Base-by-base conservation (phyloP, 2,329 filamentous ascomycete species). In the Cordyceps tenuipes region DNA sequence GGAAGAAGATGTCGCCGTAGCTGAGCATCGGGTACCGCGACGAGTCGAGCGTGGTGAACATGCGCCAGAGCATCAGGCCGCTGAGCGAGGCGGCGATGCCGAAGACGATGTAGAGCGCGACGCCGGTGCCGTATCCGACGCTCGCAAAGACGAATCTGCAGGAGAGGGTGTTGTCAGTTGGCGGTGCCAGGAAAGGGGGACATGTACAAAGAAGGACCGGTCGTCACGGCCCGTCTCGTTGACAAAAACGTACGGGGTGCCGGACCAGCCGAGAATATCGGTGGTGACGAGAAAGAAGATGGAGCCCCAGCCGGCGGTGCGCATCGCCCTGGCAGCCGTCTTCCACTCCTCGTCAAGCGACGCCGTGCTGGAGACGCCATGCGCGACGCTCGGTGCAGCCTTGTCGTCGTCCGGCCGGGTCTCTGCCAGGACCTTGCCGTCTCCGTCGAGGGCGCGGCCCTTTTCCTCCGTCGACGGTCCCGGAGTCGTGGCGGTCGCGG, bases 251-350 rank as follows among this genome's bases (percentile, higher is more conserved):
- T 49, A 70, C 66, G 72, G 72, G 9, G 74, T 70, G 26, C 71
- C 72, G 50, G 70, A 76, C 2, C 76, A 76, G 1, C 77, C 77
- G 12, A 79, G 67, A 56, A 79, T 75, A 61, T 79, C 77, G 0
- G 77, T 79, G 15, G 77, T 78, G 64, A 79, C 79, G 56, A 79
- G 69, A 57, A 78, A 79, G 64, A 81, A 81, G 47, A 75, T 70
- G 47, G 76, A 73, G 7, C 76, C 76, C 72, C 75, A 75, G 2
- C 72, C 73, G 0, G 77, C 77, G 0, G 77, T 80, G 7, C 78
- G 71, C 57, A 77, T 62, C 5, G 75, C 74, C 19, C 78, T 73
- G 31, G 73, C 74, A 2, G 77, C 77, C 57, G 73, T 75, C 50
- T 68, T 69, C 77, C 78, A 79, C 62, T 80, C 78, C 4, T 72